Evolutionary conservation across 345 rosid genomes (phyloP).

Genomic region (Mercurialis annua): DNA sequence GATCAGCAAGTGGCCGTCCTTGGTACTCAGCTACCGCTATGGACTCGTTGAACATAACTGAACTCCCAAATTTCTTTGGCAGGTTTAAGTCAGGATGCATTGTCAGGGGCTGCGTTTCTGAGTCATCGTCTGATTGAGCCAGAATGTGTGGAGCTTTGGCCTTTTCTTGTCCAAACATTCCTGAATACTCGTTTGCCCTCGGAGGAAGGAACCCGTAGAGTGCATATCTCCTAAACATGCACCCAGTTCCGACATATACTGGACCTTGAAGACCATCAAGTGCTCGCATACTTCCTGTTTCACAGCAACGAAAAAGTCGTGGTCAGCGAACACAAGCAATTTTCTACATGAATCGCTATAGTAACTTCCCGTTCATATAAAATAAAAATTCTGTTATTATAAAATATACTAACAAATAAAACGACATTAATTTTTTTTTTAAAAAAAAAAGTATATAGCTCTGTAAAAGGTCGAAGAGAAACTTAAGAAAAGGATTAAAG

Average conservation of each 20-base stretch:
- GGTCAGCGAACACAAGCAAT: too few relatives aligned
- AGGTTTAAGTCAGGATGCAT: slow-evolving; percentile 71
- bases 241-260: slow-evolving; percentile 89
- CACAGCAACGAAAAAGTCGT: slow-evolving; percentile 3
- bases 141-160: slow-evolving; percentile 34
- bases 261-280: slow-evolving; percentile 95
- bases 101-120: slow-evolving; percentile 57
- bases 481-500: too few relatives aligned
- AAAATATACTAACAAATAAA: too few relatives aligned
- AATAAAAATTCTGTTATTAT: too few relatives aligned
- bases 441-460: background rate
- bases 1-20: slow-evolving; percentile 95
- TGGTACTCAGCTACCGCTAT: slow-evolving; percentile 81
- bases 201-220: slow-evolving; percentile 94
- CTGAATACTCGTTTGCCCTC: slow-evolving; percentile 70
- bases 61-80: slow-evolving; percentile 74
- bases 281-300: slow-evolving; percentile 89
- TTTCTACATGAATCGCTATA: too few relatives aligned
- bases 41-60: slow-evolving; percentile 64
- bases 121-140: slow-evolving; percentile 41
- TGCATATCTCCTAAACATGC: slow-evolving; percentile 89
- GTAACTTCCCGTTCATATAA: too few relatives aligned
- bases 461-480: background rate
- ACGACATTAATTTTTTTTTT: too few relatives aligned
- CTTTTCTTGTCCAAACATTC: slow-evolving; percentile 65